phyloP scores from a whole-genome alignment of 176 grass and related monocot species.

The Carex cristatella region DNA sequence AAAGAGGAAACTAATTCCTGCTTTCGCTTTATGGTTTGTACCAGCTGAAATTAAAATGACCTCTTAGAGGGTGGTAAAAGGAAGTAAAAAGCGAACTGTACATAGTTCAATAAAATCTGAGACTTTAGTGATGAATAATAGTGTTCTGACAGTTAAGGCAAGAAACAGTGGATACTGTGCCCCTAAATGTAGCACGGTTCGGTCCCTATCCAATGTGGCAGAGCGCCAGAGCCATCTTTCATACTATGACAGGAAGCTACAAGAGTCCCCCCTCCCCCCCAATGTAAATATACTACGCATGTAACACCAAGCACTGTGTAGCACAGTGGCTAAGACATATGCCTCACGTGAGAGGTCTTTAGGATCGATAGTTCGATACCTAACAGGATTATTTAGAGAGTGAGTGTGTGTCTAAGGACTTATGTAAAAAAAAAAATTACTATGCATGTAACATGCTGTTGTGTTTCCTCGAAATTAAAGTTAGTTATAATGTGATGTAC shows the following conservation, averaged over 20 bases:
- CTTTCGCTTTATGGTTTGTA: not conserved
- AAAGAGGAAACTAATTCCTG: not conserved
- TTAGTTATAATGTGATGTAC: too few species aligned
- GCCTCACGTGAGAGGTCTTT: too few species aligned
- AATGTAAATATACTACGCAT: not conserved
- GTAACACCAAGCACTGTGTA: too few species aligned
- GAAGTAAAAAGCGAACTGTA: not conserved
- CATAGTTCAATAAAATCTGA: slow-evolving; percentile 12
- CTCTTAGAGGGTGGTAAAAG: not conserved
- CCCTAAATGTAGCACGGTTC: slow-evolving; percentile 38
- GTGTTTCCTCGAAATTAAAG: too few species aligned
- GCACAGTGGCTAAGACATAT: too few species aligned
- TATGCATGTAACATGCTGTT: too few species aligned
- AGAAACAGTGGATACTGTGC: not conserved
- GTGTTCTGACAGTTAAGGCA: slow-evolving; percentile 26
- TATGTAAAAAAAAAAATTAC: too few species aligned
- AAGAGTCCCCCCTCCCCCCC: not conserved
- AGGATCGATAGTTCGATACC: too few species aligned
- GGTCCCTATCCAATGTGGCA: not conserved
- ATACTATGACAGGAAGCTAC: not conserved
- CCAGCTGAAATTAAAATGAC: not conserved
- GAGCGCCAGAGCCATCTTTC: not conserved
- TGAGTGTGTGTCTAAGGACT: too few species aligned
- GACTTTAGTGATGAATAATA: not conserved
- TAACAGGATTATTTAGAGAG: too few species aligned